Base-by-base conservation (phyloP, 768 basidiomycete genomes). In the Phanerodontia chrysosporium region DNA sequence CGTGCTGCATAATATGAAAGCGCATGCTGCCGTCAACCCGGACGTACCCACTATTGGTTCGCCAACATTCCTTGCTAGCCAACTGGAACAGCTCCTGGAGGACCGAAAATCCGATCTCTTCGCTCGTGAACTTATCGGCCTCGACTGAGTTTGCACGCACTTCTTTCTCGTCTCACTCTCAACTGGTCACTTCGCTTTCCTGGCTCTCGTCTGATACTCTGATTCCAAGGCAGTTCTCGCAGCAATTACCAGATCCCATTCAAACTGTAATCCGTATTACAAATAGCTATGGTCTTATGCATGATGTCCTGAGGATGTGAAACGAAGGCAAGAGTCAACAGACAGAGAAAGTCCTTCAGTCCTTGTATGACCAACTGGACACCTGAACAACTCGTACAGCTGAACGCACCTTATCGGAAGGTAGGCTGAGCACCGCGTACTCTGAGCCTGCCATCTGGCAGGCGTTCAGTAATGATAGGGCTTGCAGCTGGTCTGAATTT, bases 401-500 rank as follows among this genome's bases (percentile, higher is more conserved):
- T 22, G 25, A 30, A 16, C 27, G 30, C n/a, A 48, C 58, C 61
- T 65, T 59, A 65, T 30, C 32, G 60, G 45, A 49, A 30, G 22
- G 65, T 62, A 2, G 85, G 81, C 12, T 72, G 71, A 1, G 88
- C 91, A 0, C 92, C 92, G n/a, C 90, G 75, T 39, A 95, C 65
- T 9, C 84, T 78, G 8, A 83, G 71, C 3, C 83, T 78, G 0
- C 91, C 91, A 62, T 90, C 90, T 62, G 83, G 82, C 61, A 94
- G 73, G 21, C 75, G 79, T 67, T 93, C 89, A 0, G 89, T 92
- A 63, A 94, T 80, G 45, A 94, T 75, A 12, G 92, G 91, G 60
- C 89, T 92, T 6, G 92, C 90, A 12, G 92, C 92, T 0, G 92
- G 92, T 24, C 92, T 78, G 69, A 81, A 93, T 71, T 86, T 91